A percentile compares a stretch with the other conserved stretches of the same genome.
Evolutionary conservation across 352 stramenopile genomes (phyloP).

Genomic region (Thraustotheca clavata): DNA sequence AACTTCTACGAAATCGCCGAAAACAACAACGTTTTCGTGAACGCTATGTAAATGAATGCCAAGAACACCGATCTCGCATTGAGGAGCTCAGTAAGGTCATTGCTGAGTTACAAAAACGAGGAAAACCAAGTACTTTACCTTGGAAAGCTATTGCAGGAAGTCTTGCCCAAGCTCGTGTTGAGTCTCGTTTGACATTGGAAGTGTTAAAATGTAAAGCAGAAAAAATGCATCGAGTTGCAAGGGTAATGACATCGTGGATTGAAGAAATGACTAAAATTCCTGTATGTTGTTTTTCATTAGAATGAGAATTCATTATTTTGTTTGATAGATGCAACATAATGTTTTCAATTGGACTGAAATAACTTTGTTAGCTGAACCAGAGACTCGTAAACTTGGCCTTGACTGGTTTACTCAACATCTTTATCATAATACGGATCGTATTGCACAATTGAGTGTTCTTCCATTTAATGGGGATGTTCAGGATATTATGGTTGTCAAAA

Average conservation of each 20-base stretch:
- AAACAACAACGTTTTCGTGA: background rate
- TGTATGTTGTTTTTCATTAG: background rate
- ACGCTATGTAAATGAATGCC: background rate
- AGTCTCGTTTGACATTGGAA: background rate
- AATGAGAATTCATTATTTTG: background rate
- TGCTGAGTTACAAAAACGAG: background rate
- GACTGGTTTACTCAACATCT: slow-evolving; percentile 20
- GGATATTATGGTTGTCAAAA: background rate
- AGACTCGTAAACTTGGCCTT: slow-evolving; percentile 1
- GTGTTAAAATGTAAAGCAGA: background rate
- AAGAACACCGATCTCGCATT: background rate
- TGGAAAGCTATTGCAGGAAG: background rate
- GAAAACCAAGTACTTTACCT: background rate
- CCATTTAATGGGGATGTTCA: background rate
- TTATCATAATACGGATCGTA: slow-evolving; percentile 12
- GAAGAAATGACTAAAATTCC: background rate
- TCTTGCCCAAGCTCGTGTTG: background rate
- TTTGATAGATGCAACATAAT: background rate
- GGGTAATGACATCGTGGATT: background rate
- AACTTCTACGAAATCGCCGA: background rate
- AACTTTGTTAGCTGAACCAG: background rate
- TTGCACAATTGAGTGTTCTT: background rate
- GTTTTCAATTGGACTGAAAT: background rate
- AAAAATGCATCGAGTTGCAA: background rate
- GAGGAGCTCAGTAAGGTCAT: background rate